phyloP scores from a whole-genome alignment of 441 rosid genomes.

The Populus hybrid region DNA sequence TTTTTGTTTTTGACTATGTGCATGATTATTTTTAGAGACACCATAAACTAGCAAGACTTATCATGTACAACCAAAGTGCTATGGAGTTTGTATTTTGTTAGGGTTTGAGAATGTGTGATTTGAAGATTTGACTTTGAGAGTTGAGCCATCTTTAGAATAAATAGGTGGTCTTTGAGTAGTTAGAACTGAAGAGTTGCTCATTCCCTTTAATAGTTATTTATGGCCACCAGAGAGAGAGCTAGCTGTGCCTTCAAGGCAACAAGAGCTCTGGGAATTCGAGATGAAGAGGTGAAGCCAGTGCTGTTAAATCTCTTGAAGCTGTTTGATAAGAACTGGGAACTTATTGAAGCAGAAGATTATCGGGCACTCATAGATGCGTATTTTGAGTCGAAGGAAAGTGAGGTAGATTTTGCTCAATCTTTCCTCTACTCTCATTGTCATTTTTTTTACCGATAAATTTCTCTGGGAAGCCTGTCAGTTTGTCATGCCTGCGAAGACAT shows the following conservation, averaged over 20 bases:
- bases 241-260: slow-evolving; percentile 42
- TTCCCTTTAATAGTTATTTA: not conserved
- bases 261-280: slow-evolving; percentile 44
- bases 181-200: not conserved
- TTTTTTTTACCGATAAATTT: not conserved
- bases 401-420: slow-evolving; percentile 26
- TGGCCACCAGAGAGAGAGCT: slow-evolving; percentile 30
- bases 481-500: not conserved
- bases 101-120: not conserved
- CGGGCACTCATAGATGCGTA: slow-evolving; percentile 52
- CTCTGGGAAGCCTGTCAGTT: not conserved
- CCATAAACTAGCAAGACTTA: not conserved
- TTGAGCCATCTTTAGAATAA: too few species aligned
- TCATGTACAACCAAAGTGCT: not conserved
- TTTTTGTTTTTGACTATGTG: not conserved
- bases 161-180: not conserved
- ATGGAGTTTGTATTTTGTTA: not conserved
- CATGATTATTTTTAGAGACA: not conserved
- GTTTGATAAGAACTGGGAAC: slow-evolving; percentile 51
- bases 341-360: slow-evolving; percentile 55
- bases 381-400: slow-evolving; percentile 40
- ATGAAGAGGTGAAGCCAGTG: slow-evolving; percentile 44
- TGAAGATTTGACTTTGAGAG: not conserved
- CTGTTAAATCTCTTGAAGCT: slow-evolving; percentile 41
- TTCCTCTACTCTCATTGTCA: not conserved